These are phyloP conservation scores for Termitomyces sp. DNA, from an alignment of 768 basidiomycete species.

Conservation along the genomic window DNA sequence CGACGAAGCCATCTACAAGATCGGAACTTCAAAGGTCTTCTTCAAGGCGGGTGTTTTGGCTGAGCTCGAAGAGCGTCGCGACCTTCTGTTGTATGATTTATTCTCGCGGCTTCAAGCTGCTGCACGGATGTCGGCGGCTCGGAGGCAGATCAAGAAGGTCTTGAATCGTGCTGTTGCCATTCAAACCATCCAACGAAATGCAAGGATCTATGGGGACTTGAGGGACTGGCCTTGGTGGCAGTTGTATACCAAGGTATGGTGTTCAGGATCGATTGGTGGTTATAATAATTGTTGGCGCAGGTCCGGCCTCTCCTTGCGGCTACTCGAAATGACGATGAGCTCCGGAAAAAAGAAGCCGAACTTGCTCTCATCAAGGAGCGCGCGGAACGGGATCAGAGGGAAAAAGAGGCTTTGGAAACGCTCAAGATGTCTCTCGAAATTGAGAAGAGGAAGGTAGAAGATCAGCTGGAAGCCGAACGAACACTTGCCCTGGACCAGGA, in stretches of 20 bases:
- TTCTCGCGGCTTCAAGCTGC: slow-evolving; percentile 87
- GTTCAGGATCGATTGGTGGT: background rate
- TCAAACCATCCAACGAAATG: slow-evolving; percentile 91
- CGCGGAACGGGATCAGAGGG: slow-evolving; percentile 81
- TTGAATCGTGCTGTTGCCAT: slow-evolving; percentile 89
- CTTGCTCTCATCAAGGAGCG: slow-evolving; percentile 74
- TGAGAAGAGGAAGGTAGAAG: slow-evolving; percentile 79
- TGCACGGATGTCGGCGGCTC: slow-evolving; percentile 78
- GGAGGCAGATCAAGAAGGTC: slow-evolving; percentile 91
- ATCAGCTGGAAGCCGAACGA: slow-evolving; percentile 79
- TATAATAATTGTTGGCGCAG: slow-evolving; percentile 28
- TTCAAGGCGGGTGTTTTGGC: slow-evolving; percentile 98
- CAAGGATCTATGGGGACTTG: slow-evolving; percentile 83
- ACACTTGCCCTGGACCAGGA: slow-evolving; percentile 81
- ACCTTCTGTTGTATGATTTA: slow-evolving; percentile 81
- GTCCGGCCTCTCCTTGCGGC: slow-evolving; percentile 91
- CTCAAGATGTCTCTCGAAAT: slow-evolving; percentile 79
- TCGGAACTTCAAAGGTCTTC: slow-evolving; percentile 97
- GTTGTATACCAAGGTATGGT: slow-evolving; percentile 80
- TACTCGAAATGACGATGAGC: slow-evolving; percentile 88
- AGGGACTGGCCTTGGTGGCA: slow-evolving; percentile 99
- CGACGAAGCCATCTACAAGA: slow-evolving; percentile 78
- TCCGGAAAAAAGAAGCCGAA: slow-evolving; percentile 83
- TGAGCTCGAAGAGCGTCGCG: slow-evolving; percentile 90
- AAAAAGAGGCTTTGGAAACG: slow-evolving; percentile 71